Evolutionary conservation across 108 stramenopile species (phyloP).

Genomic region (Fragilaria crotonensis): DNA sequence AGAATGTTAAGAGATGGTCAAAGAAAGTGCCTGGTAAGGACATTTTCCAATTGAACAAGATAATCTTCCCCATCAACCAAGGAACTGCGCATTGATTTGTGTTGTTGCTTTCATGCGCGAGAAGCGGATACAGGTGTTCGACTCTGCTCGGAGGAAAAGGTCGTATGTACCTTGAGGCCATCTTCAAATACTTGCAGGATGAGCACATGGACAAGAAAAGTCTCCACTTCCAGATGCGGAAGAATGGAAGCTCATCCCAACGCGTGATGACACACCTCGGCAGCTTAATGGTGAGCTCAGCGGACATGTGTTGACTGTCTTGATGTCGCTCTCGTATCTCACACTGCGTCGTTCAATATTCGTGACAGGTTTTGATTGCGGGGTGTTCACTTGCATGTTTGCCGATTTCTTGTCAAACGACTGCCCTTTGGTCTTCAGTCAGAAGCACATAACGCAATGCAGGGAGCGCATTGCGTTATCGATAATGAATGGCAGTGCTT

Average conservation of each 20-base stretch:
- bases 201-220: slow-evolving; percentile 75
- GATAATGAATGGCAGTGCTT: slow-evolving; percentile 77
- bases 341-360: slow-evolving; percentile 2
- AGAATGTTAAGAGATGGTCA: slow-evolving; percentile 88
- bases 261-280: slow-evolving; percentile 49
- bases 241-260: slow-evolving; percentile 64
- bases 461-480: slow-evolving; percentile 78
- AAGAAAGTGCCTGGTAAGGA: slow-evolving; percentile 89
- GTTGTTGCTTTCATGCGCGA: slow-evolving; percentile 85
- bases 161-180: slow-evolving; percentile 42
- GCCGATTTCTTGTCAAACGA: slow-evolving; percentile 75
- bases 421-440: slow-evolving; percentile 61
- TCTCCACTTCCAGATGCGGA: slow-evolving; percentile 49
- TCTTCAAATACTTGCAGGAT: slow-evolving; percentile 79
- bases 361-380: slow-evolving; percentile 71
- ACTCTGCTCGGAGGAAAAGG: slow-evolving; percentile 61
- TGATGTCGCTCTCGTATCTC: not conserved
- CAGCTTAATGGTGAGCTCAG: slow-evolving; percentile 83
- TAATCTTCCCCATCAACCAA: slow-evolving; percentile 87
- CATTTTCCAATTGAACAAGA: slow-evolving; percentile 85
- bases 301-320: not conserved
- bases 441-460: slow-evolving; percentile 72
- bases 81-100: slow-evolving; percentile 86
- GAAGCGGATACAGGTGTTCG: slow-evolving; percentile 76
- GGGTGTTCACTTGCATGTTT: slow-evolving; percentile 91